Conservation (phyloP, 2,329 filamentous ascomycete genomes). For the Madurella mycetomatis region DNA sequence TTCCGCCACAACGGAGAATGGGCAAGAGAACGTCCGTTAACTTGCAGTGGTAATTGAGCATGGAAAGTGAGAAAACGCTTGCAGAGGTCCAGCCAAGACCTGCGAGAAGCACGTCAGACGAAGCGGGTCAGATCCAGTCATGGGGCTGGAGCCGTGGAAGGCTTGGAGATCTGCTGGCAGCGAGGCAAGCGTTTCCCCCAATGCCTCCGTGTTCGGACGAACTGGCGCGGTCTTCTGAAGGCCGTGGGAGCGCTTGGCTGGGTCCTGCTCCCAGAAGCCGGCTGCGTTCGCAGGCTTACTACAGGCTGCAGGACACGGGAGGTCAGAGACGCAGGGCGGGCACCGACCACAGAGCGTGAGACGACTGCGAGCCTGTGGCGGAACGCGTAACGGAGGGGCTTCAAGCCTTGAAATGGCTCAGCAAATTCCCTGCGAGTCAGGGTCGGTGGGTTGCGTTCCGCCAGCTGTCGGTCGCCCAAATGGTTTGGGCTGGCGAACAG, state of each 20-base stretch:
- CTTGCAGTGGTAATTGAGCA: too few relatives aligned
- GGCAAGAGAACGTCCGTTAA: background rate
- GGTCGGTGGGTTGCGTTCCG: too few relatives aligned
- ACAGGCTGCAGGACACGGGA: background rate
- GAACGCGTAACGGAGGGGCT: background rate
- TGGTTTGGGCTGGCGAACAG: conserved; percentile 10
- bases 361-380: background rate
- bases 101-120: conserved; percentile 6
- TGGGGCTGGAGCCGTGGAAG: background rate
- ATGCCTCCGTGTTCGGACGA: background rate
- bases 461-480: conserved; percentile 12
- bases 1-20: background rate
- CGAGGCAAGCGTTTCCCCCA: background rate
- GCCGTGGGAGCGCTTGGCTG: conserved; percentile 21
- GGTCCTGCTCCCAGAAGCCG: conserved; percentile 6
- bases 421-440: too few relatives aligned
- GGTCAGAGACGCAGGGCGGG: background rate
- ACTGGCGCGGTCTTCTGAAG: conserved; percentile 9
- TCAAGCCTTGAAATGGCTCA: background rate
- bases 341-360: background rate
- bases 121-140: conserved; percentile 7
- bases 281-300: background rate
- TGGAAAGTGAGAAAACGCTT: background rate
- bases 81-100: background rate
- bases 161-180: background rate